Conservation (phyloP, 495 filamentous ascomycete genomes). For the Immersiella caudata region DNA sequence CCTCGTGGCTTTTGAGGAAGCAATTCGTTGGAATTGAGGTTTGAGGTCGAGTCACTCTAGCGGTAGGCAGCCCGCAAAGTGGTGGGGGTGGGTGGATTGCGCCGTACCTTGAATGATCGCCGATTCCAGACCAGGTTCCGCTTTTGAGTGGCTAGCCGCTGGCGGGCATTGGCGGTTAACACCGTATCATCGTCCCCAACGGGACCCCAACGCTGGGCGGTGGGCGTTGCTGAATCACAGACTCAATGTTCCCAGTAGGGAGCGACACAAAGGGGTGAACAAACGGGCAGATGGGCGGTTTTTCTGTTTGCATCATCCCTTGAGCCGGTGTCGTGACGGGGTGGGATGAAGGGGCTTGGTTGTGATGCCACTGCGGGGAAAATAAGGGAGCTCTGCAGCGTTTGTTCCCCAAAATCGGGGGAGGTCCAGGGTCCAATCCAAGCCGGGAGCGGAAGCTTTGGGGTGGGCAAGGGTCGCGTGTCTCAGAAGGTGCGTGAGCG, state of each 20-base stretch:
- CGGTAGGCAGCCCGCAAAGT: background rate
- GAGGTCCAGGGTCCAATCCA: background rate
- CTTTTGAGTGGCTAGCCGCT: background rate
- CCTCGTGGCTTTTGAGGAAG: too few species aligned
- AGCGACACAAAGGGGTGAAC: background rate
- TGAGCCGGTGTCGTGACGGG: background rate
- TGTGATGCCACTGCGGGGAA: constrained; percentile 4
- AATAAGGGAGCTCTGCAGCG: background rate
- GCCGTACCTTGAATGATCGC: background rate
- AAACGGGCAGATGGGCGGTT: background rate
- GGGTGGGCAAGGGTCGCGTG: background rate
- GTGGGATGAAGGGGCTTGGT: background rate
- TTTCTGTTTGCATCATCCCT: constrained; percentile 11
- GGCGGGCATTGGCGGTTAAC: background rate
- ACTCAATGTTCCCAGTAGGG: background rate
- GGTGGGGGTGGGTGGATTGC: background rate
- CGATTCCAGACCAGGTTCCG: background rate
- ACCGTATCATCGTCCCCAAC: background rate
- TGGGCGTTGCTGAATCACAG: constrained; percentile 1
- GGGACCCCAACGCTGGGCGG: background rate
- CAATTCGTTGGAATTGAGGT: too few species aligned
- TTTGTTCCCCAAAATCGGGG: constrained; percentile 2
- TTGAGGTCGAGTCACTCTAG: too few species aligned
- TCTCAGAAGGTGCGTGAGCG: constrained; percentile 8
- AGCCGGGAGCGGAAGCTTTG: background rate